phyloP scores from a whole-genome alignment of 148 eudicot genomes.

The Arbutus unedo region DNA sequence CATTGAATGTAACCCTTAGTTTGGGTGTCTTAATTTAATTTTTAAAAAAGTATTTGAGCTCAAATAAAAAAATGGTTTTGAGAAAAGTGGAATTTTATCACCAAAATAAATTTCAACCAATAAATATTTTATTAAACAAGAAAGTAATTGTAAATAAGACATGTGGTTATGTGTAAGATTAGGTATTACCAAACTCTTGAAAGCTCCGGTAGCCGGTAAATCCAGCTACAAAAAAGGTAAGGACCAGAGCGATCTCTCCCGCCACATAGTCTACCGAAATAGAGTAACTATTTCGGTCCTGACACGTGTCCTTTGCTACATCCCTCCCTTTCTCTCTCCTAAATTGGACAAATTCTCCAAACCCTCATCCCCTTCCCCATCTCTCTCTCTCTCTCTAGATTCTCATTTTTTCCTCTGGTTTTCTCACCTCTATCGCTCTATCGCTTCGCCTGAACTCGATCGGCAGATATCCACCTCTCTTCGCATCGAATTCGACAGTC shows the following conservation, averaged over 20 bases:
- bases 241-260: conserved; percentile 20
- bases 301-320: conserved; percentile 31
- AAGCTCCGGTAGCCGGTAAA: conserved; percentile 12
- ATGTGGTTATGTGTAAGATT: background rate
- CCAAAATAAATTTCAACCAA: background rate
- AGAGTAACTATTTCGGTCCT: conserved; percentile 19
- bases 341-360: conserved; percentile 10
- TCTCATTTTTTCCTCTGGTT: background rate
- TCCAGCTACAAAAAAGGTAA: background rate
- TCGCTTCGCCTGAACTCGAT: conserved; percentile 9
- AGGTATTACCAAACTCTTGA: background rate
- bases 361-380: background rate
- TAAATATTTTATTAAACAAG: background rate
- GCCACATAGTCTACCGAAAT: conserved; percentile 36
- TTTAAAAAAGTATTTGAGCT: background rate
- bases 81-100: background rate
- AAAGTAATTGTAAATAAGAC: background rate
- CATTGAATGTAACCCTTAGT: too few relatives aligned
- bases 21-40: too few relatives aligned
- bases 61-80: background rate
- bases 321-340: background rate
- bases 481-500: conserved; percentile 14
- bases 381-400: conserved; percentile 18
- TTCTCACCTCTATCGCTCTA: conserved; percentile 8
- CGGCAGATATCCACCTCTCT: conserved; percentile 11